phyloP scores from a whole-genome alignment of 148 eudicot genomes.

The Cornus florida region DNA sequence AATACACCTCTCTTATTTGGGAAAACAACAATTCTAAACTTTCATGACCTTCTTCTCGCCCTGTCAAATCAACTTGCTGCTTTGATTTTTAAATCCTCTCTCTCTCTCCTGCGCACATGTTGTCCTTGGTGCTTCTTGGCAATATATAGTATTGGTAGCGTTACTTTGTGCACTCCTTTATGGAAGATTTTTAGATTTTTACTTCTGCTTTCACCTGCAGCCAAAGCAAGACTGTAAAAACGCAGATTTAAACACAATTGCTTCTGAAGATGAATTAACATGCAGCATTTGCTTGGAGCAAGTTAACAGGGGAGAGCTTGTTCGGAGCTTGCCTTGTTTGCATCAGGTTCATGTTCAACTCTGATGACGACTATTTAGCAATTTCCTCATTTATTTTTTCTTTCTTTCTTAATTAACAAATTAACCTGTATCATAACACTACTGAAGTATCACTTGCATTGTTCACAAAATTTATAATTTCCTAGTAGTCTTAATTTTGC shows the following conservation, averaged over 20 bases:
- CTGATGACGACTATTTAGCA: not conserved
- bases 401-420: not conserved
- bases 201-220: slow-evolving; percentile 14
- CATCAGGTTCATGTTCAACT: slow-evolving; percentile 38
- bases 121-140: not conserved
- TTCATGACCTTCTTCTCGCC: not conserved
- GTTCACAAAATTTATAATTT: not conserved
- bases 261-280: slow-evolving; percentile 33
- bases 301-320: slow-evolving; percentile 44
- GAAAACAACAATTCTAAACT: not conserved
- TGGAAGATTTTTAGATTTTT: not conserved
- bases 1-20: not conserved
- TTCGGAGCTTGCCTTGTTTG: slow-evolving; percentile 57
- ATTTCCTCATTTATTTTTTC: not conserved
- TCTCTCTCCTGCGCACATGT: not conserved
- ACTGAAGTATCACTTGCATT: not conserved
- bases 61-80: not conserved
- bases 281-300: slow-evolving; percentile 54
- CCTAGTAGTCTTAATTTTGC: not conserved
- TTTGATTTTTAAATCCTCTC: not conserved
- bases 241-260: slow-evolving; percentile 17
- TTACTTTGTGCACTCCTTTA: not conserved
- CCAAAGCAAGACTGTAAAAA: slow-evolving; percentile 22
- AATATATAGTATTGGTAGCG: not conserved
- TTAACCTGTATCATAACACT: not conserved